These are phyloP conservation scores for Sporothrix globosa DNA, from an alignment of 2,329 filamentous ascomycete genomes.

Conservation along the genomic window DNA sequence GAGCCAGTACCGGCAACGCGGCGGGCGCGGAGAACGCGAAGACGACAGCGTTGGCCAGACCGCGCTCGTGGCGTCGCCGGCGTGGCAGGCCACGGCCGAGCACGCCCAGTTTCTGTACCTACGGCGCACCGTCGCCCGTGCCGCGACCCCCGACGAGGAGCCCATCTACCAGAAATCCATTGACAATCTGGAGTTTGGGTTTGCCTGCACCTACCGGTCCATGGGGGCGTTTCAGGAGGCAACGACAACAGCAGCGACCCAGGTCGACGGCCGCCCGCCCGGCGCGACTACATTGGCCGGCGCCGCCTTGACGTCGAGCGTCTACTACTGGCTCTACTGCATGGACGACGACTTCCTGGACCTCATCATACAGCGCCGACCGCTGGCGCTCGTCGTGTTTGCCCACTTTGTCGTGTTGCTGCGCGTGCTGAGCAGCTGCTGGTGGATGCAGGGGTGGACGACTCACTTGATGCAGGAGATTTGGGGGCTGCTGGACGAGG, in stretches of 20 bases:
- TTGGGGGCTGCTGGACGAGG: constrained; percentile 38
- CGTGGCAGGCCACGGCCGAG: constrained; percentile 18
- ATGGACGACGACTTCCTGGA: constrained; percentile 6
- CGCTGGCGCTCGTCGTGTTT: constrained; percentile 33
- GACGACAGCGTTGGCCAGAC: neutral
- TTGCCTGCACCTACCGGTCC: constrained; percentile 9
- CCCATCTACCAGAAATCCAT: constrained; percentile 1
- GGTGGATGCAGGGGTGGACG: constrained; percentile 42
- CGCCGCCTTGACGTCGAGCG: neutral
- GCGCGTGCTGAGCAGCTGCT: constrained; percentile 40
- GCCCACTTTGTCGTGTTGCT: constrained; percentile 42
- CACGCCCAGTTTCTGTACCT: neutral
- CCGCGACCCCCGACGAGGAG: neutral
- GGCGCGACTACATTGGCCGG: neutral
- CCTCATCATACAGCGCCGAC: neutral
- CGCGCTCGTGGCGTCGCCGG: neutral
- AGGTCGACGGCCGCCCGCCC: neutral
- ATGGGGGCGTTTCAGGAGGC: neutral
- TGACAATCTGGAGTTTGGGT: neutral
- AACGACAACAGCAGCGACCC: neutral
- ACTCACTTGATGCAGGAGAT: constrained; percentile 41
- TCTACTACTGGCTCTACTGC: constrained; percentile 19
- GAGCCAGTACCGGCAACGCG: neutral
- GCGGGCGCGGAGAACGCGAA: too few species aligned
- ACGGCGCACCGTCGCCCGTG: neutral